phyloP scores from a whole-genome alignment of 169 alveolate species.

The Plasmodium adleri region DNA sequence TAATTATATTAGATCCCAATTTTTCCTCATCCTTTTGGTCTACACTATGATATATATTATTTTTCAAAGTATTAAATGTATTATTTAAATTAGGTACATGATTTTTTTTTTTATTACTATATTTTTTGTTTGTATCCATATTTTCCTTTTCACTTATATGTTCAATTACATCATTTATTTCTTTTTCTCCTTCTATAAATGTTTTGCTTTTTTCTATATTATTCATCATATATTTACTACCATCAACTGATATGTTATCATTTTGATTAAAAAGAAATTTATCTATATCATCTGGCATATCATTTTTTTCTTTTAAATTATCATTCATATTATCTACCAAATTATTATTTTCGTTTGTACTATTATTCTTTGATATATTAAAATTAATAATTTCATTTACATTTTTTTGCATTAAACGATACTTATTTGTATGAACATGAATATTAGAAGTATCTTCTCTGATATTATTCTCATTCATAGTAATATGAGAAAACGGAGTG shows the following conservation, averaged over 20 bases:
- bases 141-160: too few species aligned
- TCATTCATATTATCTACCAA: conserved; percentile 19
- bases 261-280: conserved; percentile 1
- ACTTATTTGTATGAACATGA: not conserved
- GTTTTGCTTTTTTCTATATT: not conserved
- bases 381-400: conserved; percentile 20
- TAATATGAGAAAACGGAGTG: not conserved
- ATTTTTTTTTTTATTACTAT: conserved; percentile 2
- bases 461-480: not conserved
- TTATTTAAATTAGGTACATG: conserved; percentile 22
- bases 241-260: not conserved
- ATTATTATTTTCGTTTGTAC: conserved; percentile 5
- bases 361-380: conserved; percentile 13
- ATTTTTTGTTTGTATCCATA: not conserved
- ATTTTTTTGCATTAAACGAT: not conserved
- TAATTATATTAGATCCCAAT: too few species aligned
- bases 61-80: conserved; percentile 43
- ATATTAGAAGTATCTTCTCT: not conserved
- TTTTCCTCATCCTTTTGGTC: too few species aligned
- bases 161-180: too few species aligned
- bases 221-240: not conserved
- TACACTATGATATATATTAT: conserved; percentile 28
- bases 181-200: not conserved
- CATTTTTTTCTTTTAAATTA: not conserved
- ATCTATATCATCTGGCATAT: conserved; percentile 10